Evolutionary conservation across 73 alveolate genomes (phyloP), one percentile per base, ranked within the genome.

Genomic region (Paramecium sonneborni): DNA sequence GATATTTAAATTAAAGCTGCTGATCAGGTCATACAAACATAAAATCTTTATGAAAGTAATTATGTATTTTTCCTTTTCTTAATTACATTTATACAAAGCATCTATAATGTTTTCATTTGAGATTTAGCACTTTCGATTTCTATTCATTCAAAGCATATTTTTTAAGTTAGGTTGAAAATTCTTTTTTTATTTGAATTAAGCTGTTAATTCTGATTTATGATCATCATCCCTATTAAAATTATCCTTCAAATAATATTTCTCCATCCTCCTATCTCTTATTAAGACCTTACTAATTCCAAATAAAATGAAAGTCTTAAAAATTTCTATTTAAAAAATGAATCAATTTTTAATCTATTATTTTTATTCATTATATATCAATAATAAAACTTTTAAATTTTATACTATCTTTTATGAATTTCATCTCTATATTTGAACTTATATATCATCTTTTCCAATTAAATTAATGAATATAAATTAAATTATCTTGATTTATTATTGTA

Each of bases 231-330:
- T n/a, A n/a, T n/a, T n/a, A n/a, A n/a, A n/a, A n/a, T n/a, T n/a
- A n/a, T n/a, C n/a, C n/a, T n/a, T n/a, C n/a, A n/a, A n/a, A n/a
- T n/a, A n/a, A n/a, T n/a, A n/a, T n/a, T n/a, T n/a, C n/a, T 97
- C 93, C 37, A 86, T 37, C 12, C 62, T 84, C 85, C 94, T 96
- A 82, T 98, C 99, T 11, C 96, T 98, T 44, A 98, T 76, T 37
- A 97, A 93, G 24, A 98, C 88, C 85, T 62, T 79, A 28, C 98
- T 98, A 18, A 96, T 94, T 20, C 99, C 99, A 69, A 99, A 98
- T 67, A 98, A 95, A 74, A 98, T 95, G 57, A 97, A 93, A 90
- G 95, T 97, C 85, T 98, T 98, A 9, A 98, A 93, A 38, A 97
- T 95, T 92, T 98, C 99, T 6, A 97, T 93, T 1, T 98, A 95